Evolutionary conservation across 371 early-diverging fungal species (phyloP).

Genomic region (Mortierella sp.): DNA sequence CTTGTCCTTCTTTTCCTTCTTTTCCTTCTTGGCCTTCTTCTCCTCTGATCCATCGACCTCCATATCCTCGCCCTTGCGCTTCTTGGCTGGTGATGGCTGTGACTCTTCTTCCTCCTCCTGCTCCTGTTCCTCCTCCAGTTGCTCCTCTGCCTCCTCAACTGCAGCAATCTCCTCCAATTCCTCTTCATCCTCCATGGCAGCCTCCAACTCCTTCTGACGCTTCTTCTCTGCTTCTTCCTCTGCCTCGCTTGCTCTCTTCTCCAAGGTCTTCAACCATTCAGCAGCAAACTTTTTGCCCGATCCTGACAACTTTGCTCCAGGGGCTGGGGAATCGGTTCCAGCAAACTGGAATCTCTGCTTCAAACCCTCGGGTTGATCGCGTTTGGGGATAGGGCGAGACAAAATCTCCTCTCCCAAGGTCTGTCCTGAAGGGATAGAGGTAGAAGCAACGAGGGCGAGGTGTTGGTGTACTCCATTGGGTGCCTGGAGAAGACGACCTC

Average conservation of each 20-base stretch:
- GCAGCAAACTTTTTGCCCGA: constrained; percentile 54
- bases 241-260: constrained; percentile 24
- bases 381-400: constrained; percentile 37
- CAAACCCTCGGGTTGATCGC: constrained; percentile 48
- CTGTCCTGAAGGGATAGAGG: constrained; percentile 43
- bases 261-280: constrained; percentile 36
- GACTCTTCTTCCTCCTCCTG: constrained; percentile 1
- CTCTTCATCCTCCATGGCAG: constrained; percentile 16
- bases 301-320: constrained; percentile 35
- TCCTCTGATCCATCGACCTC: constrained; percentile 17
- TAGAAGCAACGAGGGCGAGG: constrained; percentile 38
- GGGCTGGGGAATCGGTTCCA: constrained; percentile 43
- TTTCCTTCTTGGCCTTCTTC: constrained; percentile 42
- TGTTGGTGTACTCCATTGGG: constrained; percentile 38
- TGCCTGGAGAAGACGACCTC: constrained; percentile 47
- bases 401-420: constrained; percentile 52
- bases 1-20: constrained; percentile 48
- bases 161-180: constrained; percentile 7
- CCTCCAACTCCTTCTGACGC: constrained; percentile 24
- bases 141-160: constrained; percentile 11
- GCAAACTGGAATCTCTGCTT: constrained; percentile 48
- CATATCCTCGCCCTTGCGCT: constrained; percentile 34
- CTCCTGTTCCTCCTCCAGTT: constrained; percentile 7
- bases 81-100: constrained; percentile 26
- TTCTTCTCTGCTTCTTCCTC: constrained; percentile 31